Conservation (phyloP, 225 moss, liverwort and hornwort genomes). For the Polytrichum commune region DNA sequence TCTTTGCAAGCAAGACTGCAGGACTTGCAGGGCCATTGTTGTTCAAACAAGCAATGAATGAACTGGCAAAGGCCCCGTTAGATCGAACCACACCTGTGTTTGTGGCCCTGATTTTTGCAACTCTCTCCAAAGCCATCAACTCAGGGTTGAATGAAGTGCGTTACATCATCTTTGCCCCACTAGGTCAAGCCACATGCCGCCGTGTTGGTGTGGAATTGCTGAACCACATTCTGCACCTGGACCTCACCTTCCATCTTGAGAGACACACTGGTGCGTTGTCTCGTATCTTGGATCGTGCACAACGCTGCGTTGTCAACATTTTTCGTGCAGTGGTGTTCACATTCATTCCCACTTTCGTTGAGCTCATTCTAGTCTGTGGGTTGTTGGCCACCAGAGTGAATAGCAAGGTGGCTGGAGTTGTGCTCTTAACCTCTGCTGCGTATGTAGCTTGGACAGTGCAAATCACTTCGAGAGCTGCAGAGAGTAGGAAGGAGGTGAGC, state of each 20-base stretch:
- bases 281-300: constrained; percentile 93
- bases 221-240: constrained; percentile 80
- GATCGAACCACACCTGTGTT: constrained; percentile 52
- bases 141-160: constrained; percentile 85
- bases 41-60: constrained; percentile 93
- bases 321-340: constrained; percentile 97
- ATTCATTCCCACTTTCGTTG: constrained; percentile 84
- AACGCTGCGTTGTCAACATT: constrained; percentile 90
- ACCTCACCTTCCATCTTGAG: constrained; percentile 88
- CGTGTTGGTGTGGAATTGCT: constrained; percentile 88
- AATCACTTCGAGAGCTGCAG: constrained; percentile 81
- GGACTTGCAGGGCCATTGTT: constrained; percentile 86
- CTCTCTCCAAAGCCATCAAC: constrained; percentile 64
- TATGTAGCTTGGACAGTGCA: constrained; percentile 80
- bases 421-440: constrained; percentile 71
- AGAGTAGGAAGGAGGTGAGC: constrained; percentile 94
- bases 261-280: constrained; percentile 88
- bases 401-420: constrained; percentile 65
- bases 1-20: constrained; percentile 84
- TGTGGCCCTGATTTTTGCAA: constrained; percentile 69
- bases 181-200: constrained; percentile 88
- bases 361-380: constrained; percentile 74
- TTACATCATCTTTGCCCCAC: constrained; percentile 93
- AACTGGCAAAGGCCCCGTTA: constrained; percentile 57
- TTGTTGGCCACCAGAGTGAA: constrained; percentile 89